Percentiles rank a stretch among this genome's conserved stretches.
Conservation (phyloP, 345 rosid species). For the Camelina sativa region DNA sequence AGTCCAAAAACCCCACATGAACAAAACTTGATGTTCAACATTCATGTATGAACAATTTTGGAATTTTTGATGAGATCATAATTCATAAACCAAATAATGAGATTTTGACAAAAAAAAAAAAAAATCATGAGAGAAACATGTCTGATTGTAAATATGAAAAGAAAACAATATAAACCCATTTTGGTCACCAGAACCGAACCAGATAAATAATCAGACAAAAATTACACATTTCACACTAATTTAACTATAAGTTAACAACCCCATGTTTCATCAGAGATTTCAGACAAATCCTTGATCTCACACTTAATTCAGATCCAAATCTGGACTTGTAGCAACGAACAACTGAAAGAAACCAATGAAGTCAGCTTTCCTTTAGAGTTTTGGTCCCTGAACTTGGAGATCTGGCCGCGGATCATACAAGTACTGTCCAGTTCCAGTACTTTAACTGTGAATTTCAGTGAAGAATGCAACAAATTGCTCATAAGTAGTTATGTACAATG, state of each 20-base stretch:
- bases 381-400: background rate
- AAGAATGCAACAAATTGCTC: background rate
- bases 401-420: background rate
- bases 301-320: background rate
- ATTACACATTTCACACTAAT: too few species aligned
- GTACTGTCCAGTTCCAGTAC: background rate
- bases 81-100: too few species aligned
- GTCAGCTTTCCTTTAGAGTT: background rate
- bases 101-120: too few species aligned
- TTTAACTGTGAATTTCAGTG: too few species aligned
- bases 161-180: background rate
- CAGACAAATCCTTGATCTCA: background rate
- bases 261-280: background rate
- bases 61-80: too few species aligned
- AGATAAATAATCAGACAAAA: background rate
- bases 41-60: too few species aligned
- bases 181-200: background rate
- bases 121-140: too few species aligned
- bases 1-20: too few species aligned
- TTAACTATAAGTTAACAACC: too few species aligned
- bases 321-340: background rate
- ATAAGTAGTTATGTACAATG: background rate
- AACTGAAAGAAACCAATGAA: background rate
- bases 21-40: too few species aligned
- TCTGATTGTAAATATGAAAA: too few species aligned